Evolutionary conservation across 1,284 basidiomycete genomes (phyloP).

Genomic region (Peniophora sp.): DNA sequence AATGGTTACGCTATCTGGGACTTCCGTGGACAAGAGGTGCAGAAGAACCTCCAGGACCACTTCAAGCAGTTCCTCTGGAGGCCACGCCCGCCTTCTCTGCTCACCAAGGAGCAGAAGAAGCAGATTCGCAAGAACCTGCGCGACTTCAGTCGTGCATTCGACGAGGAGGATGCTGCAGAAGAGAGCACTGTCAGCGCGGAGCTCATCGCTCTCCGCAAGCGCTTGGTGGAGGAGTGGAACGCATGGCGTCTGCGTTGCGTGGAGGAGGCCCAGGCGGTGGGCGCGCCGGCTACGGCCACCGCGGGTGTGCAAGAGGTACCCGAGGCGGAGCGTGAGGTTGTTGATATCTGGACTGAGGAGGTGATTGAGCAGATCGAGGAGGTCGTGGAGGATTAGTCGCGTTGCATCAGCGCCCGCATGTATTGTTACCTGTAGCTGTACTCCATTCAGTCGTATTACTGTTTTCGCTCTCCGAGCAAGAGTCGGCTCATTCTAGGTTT

Average conservation of each 20-base stretch:
- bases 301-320: slow-evolving; percentile 30
- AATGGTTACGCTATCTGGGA: slow-evolving; percentile 98
- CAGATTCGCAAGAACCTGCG: slow-evolving; percentile 85
- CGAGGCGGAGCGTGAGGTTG: slow-evolving; percentile 72
- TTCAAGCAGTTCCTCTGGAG: slow-evolving; percentile 99
- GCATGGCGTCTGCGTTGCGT: slow-evolving; percentile 75
- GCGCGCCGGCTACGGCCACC: slow-evolving; percentile 27
- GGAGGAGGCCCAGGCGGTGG: slow-evolving; percentile 44
- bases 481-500: no score
- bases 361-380: slow-evolving; percentile 88
- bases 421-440: no score
- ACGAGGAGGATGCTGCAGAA: slow-evolving; percentile 95
- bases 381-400: slow-evolving; percentile 48
- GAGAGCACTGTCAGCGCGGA: slow-evolving; percentile 93
- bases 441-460: no score
- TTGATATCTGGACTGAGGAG: slow-evolving; percentile 88
- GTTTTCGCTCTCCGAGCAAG: no score
- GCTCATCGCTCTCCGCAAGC: slow-evolving; percentile 84
- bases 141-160: slow-evolving; percentile 89
- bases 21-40: slow-evolving; percentile 90
- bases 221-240: slow-evolving; percentile 98
- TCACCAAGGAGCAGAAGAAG: slow-evolving; percentile 87
- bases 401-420: no score
- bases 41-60: slow-evolving; percentile 84
- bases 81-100: slow-evolving; percentile 82